Conservation (phyloP, 2,329 filamentous ascomycete genomes). For the Aspergillus ochraceus region DNA sequence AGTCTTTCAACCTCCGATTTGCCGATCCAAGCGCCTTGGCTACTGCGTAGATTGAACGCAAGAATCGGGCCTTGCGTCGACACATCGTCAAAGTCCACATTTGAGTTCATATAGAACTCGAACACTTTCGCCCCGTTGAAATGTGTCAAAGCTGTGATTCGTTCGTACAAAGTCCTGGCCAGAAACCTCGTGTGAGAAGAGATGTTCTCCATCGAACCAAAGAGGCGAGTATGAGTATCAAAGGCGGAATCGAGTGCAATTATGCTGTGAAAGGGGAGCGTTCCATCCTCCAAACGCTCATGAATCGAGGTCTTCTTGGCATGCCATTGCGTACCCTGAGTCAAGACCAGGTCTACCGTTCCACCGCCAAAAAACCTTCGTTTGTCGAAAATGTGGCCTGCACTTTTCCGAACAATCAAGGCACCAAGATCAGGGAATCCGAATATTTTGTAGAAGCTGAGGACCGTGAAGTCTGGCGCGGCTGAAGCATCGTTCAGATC, state of each 20-base stretch:
- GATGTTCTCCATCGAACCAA: conserved; percentile 68
- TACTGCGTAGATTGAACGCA: conserved; percentile 77
- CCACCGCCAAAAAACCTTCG: conserved; percentile 90
- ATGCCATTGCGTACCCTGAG: conserved; percentile 78
- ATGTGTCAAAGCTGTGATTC: conserved; percentile 64
- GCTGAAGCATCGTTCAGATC: conserved; percentile 62
- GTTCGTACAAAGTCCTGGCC: conserved; percentile 57
- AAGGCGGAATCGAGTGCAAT: conserved; percentile 77
- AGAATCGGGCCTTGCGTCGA: conserved; percentile 69
- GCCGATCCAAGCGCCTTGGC: conserved; percentile 71
- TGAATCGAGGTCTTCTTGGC: conserved; percentile 74
- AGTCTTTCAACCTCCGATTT: conserved; percentile 86
- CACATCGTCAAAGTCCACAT: conserved; percentile 44
- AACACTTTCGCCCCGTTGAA: conserved; percentile 67
- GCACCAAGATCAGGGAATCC: conserved; percentile 91
- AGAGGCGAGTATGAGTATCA: conserved; percentile 66
- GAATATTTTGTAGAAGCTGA: conserved; percentile 98
- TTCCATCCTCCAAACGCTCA: conserved; percentile 85
- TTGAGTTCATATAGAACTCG: conserved; percentile 58
- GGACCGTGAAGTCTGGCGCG: conserved; percentile 78
- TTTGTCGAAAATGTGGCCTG: conserved; percentile 62
- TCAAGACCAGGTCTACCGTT: conserved; percentile 86
- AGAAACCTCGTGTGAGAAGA: conserved; percentile 71
- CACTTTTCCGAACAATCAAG: conserved; percentile 74
- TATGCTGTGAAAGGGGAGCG: conserved; percentile 86